Conservation (phyloP, 2,329 filamentous ascomycete genomes). For the Sclerotinia nivalis region DNA sequence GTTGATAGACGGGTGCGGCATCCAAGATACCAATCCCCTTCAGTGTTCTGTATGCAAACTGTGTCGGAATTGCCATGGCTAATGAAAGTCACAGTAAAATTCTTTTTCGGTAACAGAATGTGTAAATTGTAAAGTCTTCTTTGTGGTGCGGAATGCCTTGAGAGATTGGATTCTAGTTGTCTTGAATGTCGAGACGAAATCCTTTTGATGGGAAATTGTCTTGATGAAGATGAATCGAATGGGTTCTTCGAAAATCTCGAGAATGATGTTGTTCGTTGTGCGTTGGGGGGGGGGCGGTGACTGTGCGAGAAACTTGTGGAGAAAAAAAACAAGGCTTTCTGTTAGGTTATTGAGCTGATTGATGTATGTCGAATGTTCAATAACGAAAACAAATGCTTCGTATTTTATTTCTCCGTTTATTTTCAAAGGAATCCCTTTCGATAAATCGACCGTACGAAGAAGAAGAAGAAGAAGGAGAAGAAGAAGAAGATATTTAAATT, state of each 20-base stretch:
- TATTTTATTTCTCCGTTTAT: neutral
- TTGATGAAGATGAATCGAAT: slow-evolving; percentile 21
- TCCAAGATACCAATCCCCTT: slow-evolving; percentile 95
- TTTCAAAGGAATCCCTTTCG: neutral
- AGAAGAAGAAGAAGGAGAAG: slow-evolving; percentile 27
- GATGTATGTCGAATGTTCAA: neutral
- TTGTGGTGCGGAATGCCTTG: slow-evolving; percentile 25
- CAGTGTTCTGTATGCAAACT: slow-evolving; percentile 96
- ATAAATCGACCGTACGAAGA: slow-evolving; percentile 17
- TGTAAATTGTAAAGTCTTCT: slow-evolving; percentile 28
- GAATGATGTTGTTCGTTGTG: slow-evolving; percentile 17
- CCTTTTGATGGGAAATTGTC: slow-evolving; percentile 10
- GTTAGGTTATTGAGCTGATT: neutral
- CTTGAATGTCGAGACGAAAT: slow-evolving; percentile 20
- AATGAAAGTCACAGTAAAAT: slow-evolving; percentile 71
- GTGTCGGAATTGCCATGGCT: slow-evolving; percentile 91
- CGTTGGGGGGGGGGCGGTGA: slow-evolving; percentile 15
- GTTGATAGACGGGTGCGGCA: slow-evolving; percentile 83
- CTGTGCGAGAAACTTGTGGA: slow-evolving; percentile 22
- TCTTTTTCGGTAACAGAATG: slow-evolving; percentile 34
- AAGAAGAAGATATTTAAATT: slow-evolving; percentile 25
- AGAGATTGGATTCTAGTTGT: slow-evolving; percentile 25
- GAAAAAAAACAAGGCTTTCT: slow-evolving; percentile 6
- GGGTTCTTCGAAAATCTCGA: slow-evolving; percentile 16
- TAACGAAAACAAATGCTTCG: neutral